These are phyloP conservation scores for Moesziomyces globuligerus DNA, from an alignment of 1,284 basidiomycete species.

Conservation along the genomic window DNA sequence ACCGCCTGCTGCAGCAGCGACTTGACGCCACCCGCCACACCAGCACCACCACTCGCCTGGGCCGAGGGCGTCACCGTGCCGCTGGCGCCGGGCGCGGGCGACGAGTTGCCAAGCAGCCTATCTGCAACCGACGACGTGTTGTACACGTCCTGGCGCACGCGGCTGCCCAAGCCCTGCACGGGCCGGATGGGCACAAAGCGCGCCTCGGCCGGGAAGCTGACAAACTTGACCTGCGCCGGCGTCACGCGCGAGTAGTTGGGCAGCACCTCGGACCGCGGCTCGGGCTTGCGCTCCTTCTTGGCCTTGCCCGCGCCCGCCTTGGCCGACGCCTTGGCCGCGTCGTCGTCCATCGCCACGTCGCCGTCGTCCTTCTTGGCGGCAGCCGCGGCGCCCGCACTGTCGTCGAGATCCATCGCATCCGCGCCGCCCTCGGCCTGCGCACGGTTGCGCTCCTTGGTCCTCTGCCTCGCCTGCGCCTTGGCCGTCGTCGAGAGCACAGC, in stretches of 20 bases:
- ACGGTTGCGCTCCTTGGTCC: conserved; percentile 61
- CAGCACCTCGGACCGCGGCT: conserved; percentile 80
- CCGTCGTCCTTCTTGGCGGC: conserved; percentile 33
- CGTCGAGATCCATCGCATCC: conserved; percentile 61
- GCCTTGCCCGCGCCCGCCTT: conserved; percentile 32
- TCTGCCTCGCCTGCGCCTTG: conserved; percentile 64
- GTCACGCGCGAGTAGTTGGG: conserved; percentile 93
- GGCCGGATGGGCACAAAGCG: conserved; percentile 91
- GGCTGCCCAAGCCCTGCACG: conserved; percentile 68
- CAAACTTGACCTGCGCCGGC: conserved; percentile 84
- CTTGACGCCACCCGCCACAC: conserved; percentile 12
- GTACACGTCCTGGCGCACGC: conserved; percentile 51
- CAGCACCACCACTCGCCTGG: conserved; percentile 1
- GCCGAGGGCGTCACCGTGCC: conserved; percentile 50
- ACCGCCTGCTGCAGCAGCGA: conserved; percentile 36
- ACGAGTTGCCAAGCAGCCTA: conserved; percentile 50
- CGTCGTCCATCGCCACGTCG: conserved; percentile 52
- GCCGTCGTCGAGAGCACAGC: conserved; percentile 65
- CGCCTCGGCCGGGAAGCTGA: conserved; percentile 81
- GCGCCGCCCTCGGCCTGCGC: conserved; percentile 48
- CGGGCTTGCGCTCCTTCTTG: conserved; percentile 73
- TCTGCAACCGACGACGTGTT: conserved; percentile 53
- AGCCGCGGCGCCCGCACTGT: conserved; percentile 20
- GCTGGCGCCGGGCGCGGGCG: conserved; percentile 53
- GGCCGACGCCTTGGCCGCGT: conserved; percentile 32